Evolutionary conservation across 2,329 filamentous ascomycete species (phyloP).

Genomic region (Onygenales sp.): DNA sequence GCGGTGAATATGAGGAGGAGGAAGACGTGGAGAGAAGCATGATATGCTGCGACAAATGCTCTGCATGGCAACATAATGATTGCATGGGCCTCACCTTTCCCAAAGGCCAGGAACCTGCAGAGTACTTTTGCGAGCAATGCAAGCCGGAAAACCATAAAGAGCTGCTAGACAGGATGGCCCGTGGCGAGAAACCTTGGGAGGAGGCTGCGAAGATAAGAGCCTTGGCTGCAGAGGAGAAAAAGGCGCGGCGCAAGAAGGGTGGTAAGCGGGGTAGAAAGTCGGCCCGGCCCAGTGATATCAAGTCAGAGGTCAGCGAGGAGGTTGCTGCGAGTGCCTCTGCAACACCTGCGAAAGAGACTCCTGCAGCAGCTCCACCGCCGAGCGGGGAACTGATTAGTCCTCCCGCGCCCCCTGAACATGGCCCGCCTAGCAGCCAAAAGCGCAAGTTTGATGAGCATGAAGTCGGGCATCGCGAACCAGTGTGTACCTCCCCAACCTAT

Average conservation of each 20-base stretch:
- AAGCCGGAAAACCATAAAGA: conserved; percentile 72
- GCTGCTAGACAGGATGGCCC: conserved; percentile 65
- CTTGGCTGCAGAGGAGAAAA: conserved; percentile 49
- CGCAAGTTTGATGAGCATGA: conserved; percentile 35
- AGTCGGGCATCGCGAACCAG: conserved; percentile 20
- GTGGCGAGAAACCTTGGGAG: conserved; percentile 83
- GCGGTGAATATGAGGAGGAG: conserved; percentile 75
- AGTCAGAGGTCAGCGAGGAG: conserved; percentile 36
- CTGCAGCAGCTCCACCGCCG: conserved; percentile 16
- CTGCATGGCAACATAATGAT: conserved; percentile 94
- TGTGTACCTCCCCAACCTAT: conserved; percentile 14
- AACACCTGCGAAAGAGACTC: conserved; percentile 18
- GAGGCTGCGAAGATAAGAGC: conserved; percentile 54
- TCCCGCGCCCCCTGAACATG: conserved; percentile 10
- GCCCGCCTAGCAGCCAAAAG: conserved; percentile 28
- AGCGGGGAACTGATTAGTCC: conserved; percentile 15
- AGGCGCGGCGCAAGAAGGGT: conserved; percentile 48
- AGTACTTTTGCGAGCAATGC: conserved; percentile 91
- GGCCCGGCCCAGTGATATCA: conserved; percentile 57
- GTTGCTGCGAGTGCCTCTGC: conserved; percentile 16
- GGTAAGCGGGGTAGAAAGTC: conserved; percentile 51
- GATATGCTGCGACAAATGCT: conserved; percentile 91
- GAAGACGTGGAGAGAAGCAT: conserved; percentile 82
- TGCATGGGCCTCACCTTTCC: conserved; percentile 81
- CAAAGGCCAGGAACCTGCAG: conserved; percentile 63